phyloP scores from a whole-genome alignment of 23 red algal genomes.

The Gracilariopsis chorda region DNA sequence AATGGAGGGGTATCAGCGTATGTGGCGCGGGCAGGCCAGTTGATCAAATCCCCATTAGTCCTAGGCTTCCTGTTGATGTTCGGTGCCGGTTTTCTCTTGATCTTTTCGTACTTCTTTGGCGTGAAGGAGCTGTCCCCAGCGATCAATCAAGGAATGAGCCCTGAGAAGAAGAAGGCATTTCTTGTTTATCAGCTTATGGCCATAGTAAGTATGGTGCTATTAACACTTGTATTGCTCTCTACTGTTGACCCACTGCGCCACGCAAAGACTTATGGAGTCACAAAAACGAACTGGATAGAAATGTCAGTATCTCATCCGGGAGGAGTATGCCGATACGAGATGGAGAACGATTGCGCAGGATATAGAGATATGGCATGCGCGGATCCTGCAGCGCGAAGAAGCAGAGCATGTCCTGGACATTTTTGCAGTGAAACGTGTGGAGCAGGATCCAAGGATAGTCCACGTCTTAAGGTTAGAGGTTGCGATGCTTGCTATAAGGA shows the following conservation, averaged over 20 bases:
- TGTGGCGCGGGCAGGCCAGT: background rate
- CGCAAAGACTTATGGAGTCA: conserved; percentile 23
- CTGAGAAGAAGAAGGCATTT: conserved; percentile 27
- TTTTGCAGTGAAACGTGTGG: conserved; percentile 49
- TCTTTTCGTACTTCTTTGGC: conserved; percentile 27
- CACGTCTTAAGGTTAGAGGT: background rate
- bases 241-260: conserved; percentile 21
- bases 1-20: conserved; percentile 43
- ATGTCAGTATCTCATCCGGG: conserved; percentile 22
- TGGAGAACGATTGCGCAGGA: conserved; percentile 50
- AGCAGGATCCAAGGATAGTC: background rate
- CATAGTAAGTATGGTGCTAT: background rate
- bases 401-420: conserved; percentile 41
- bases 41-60: background rate
- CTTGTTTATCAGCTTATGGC: conserved; percentile 25
- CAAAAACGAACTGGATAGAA: conserved; percentile 27
- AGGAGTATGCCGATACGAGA: conserved; percentile 42
- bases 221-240: conserved; percentile 34
- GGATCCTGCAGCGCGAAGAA: background rate
- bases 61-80: conserved; percentile 11
- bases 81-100: conserved; percentile 5
- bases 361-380: conserved; percentile 30
- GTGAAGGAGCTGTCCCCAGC: conserved; percentile 36
- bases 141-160: conserved; percentile 29
- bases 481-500: conserved; percentile 28